Evolutionary conservation across 108 stramenopile genomes (phyloP), one percentile per base, ranked within the genome.

Genomic region (Cyclostephanos tholiformis): DNA sequence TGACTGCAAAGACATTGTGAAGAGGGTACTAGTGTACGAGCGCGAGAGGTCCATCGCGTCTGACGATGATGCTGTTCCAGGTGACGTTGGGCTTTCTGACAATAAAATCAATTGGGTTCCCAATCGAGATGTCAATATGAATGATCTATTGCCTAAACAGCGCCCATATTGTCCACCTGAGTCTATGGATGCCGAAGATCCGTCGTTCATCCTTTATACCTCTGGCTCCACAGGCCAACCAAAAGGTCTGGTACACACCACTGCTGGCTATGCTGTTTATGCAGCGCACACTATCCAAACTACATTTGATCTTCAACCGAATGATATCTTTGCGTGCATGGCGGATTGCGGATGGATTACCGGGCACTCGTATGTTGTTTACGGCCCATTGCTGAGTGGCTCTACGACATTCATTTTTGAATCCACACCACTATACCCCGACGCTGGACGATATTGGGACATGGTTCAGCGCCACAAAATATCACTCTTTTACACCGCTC

Each of bases 81-180:
- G 76, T 74, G 67, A 56, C 57, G 80, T 53, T 25, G 74, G 88
- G 46, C 58, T 78, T 36, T 62, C 61, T n/a, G 58, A 35, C 50
- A 32, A 38, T 64, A 50, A 51, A 46, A 72, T 74, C 66, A 65
- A 69, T 26, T 78, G 76, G 81, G 65, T 82, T 41, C 38, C 48
- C 46, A 82, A 65, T 23, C 84, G 86, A 66, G 97, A 98, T 85
- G 89, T 98, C 26, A 80, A 82, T 44, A 92, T 97, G 95, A 84
- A 94, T 72, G 88, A 83, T 70, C 66, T 97, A 52, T 76, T 97
- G 10, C 87, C 82, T 9, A 79, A 67, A 52, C 88, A 94, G 78
- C 86, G 96, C 17, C 97, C 98, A n/a, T 98, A 97, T 76, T 98
- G 97, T 72, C 91, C 96, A 22, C 93, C 95, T 25, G 98, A 95